A percentile compares a stretch with the other conserved stretches of the same genome.
These are phyloP conservation scores for Lachancea sp. DNA, from an alignment of 805 yeast genomes.

Conservation along the genomic window DNA sequence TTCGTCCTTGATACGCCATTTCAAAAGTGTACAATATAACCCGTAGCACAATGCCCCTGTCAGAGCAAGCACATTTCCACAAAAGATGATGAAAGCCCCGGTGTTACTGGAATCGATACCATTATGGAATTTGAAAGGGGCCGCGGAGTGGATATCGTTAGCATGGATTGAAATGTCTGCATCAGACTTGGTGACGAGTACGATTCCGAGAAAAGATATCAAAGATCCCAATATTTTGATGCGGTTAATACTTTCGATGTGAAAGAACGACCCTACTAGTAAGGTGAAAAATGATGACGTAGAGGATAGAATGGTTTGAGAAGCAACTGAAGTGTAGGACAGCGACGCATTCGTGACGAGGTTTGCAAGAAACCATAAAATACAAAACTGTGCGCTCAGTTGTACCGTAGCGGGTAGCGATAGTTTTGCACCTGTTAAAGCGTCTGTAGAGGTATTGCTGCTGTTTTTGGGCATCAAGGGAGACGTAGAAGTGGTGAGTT, in stretches of 20 bases:
- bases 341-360: conserved; percentile 82
- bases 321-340: conserved; percentile 84
- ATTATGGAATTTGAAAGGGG: conserved; percentile 12
- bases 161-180: conserved; percentile 28
- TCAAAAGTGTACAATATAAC: conserved; percentile 77
- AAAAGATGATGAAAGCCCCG: conserved; percentile 34
- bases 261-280: conserved; percentile 64
- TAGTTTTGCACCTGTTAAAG: conserved; percentile 14
- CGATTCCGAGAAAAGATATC: conserved; percentile 70
- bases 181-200: conserved; percentile 71
- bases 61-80: conserved; percentile 78
- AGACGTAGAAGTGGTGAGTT: conserved; percentile 3
- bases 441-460: background rate
- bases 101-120: conserved; percentile 22
- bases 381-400: conserved; percentile 73
- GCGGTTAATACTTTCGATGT: conserved; percentile 61
- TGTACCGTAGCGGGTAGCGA: conserved; percentile 56
- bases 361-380: conserved; percentile 88
- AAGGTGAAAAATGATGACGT: conserved; percentile 92
- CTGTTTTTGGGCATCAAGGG: conserved; percentile 17
- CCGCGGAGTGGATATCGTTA: conserved; percentile 9
- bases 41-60: conserved; percentile 89
- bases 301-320: conserved; percentile 88
- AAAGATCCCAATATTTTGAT: conserved; percentile 64
- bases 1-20: conserved; percentile 66